A percentile compares a stretch with the other conserved stretches of the same genome.
Conservation (phyloP, 306 rosid species). For the Crataegus laevigata region DNA sequence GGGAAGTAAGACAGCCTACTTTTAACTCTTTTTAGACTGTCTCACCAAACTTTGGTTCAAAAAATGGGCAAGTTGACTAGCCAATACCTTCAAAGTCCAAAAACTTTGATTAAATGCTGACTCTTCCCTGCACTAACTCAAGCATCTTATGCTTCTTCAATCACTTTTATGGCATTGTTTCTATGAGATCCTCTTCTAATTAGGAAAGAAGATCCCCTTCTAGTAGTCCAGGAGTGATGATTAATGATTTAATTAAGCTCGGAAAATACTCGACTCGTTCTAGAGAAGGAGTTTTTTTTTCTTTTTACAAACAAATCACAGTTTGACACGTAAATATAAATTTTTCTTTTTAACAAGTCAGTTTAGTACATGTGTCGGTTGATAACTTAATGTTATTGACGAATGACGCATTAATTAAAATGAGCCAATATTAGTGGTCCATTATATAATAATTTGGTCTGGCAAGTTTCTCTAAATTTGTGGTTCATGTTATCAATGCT, state of each 20-base stretch:
- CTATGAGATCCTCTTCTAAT: constrained; percentile 10
- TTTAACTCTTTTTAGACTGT: neutral
- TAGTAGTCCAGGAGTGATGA: constrained; percentile 8
- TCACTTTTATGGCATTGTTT: neutral
- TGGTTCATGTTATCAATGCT: neutral
- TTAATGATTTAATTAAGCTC: neutral
- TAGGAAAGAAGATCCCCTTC: constrained; percentile 20
- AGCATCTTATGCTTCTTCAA: constrained; percentile 25
- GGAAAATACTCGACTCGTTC: too few species aligned
- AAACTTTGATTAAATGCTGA: constrained; percentile 13
- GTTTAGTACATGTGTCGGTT: neutral
- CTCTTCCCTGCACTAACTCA: constrained; percentile 24
- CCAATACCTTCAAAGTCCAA: constrained; percentile 6
- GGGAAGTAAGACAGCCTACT: neutral
- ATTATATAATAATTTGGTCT: constrained; percentile 19
- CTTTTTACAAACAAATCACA: too few species aligned
- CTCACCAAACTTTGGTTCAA: neutral
- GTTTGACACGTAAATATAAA: too few species aligned
- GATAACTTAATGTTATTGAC: too few species aligned
- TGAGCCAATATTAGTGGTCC: neutral
- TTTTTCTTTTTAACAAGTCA: too few species aligned
- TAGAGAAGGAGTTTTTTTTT: too few species aligned
- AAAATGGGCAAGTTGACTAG: constrained; percentile 28
- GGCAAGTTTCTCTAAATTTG: neutral
- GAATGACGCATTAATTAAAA: too few species aligned